phyloP scores from a whole-genome alignment of 331 rosid genomes.

The Rhamnella rubrinervis region DNA sequence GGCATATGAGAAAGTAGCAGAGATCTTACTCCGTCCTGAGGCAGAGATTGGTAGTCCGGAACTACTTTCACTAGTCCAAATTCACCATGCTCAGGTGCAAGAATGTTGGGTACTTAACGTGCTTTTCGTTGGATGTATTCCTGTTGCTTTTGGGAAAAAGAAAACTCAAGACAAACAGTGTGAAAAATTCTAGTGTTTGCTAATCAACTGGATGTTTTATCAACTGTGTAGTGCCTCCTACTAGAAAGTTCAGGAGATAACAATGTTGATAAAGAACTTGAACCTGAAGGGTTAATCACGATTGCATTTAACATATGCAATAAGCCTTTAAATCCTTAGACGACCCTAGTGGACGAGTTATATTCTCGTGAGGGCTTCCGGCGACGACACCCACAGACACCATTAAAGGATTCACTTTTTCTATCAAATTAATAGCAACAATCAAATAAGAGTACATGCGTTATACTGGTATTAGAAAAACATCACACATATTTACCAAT shows the following conservation, averaged over 20 bases:
- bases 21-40: conserved; percentile 76
- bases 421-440: no score
- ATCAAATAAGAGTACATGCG: no score
- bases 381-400: no score
- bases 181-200: conserved; percentile 21
- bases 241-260: conserved; percentile 75
- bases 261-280: conserved; percentile 78
- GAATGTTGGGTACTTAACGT: conserved; percentile 3
- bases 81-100: conserved; percentile 94
- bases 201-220: conserved; percentile 36
- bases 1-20: conserved; percentile 45
- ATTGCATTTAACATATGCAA: no score
- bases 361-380: no score
- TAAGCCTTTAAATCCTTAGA: no score
- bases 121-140: not conserved
- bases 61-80: conserved; percentile 80
- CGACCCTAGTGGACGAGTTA: no score
- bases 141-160: not conserved
- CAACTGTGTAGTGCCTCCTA: conserved; percentile 67
- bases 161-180: not conserved
- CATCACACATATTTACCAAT: no score
- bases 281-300: no score
- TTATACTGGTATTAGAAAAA: no score
- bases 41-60: conserved; percentile 77
- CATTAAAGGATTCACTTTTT: no score